Evolutionary conservation across 345 rosid species (phyloP).

Genomic region (Eucalyptus pauciflora): DNA sequence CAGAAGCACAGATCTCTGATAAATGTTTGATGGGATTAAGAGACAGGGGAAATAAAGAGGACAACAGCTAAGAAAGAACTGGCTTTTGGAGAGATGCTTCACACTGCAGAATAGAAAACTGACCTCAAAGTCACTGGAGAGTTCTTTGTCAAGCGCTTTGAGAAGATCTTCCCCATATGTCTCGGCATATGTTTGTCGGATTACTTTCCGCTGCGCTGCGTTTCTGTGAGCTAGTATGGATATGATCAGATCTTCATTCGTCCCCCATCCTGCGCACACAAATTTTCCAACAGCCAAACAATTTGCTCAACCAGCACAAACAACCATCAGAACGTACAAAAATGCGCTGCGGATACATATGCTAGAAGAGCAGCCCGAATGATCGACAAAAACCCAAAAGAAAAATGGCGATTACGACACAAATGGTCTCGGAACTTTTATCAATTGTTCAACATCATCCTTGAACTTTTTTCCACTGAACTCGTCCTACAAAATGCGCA

Average conservation of each 20-base stretch:
- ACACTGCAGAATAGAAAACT: background rate
- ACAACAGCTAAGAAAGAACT: background rate
- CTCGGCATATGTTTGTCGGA: conserved; percentile 49
- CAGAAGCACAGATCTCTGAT: conserved; percentile 48
- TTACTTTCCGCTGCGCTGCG: conserved; percentile 54
- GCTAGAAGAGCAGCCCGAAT: background rate
- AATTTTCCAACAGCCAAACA: background rate
- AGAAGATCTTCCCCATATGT: conserved; percentile 73
- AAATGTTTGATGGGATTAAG: background rate
- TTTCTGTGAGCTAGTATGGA: conserved; percentile 77
- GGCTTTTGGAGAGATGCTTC: background rate
- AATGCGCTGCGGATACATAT: background rate
- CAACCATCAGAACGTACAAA: background rate
- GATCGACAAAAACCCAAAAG: background rate
- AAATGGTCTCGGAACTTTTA: background rate
- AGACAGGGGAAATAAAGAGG: background rate
- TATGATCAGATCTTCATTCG: conserved; percentile 66
- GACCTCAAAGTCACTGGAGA: conserved; percentile 88
- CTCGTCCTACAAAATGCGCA: background rate
- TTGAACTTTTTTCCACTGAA: background rate
- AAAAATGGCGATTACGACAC: background rate
- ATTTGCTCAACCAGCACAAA: background rate
- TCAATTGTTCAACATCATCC: background rate
- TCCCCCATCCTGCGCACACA: conserved; percentile 75
- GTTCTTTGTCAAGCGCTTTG: conserved; percentile 58